phyloP scores from a whole-genome alignment of 2,329 filamentous ascomycete species.

The Phaeosphaeria sp. region DNA sequence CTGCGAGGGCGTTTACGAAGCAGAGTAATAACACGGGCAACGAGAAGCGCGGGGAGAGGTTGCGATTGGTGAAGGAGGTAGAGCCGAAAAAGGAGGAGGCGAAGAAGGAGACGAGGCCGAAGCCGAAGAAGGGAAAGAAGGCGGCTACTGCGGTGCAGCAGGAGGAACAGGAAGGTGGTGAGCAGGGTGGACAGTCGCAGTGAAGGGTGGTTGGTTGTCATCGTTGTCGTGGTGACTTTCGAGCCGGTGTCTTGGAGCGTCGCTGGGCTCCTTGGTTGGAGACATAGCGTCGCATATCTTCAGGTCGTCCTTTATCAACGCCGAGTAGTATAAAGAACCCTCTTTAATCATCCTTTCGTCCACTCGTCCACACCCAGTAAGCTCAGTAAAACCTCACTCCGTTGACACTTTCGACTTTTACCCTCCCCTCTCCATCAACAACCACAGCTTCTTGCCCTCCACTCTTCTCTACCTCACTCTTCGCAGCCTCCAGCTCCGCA shows the following conservation, averaged over 20 bases:
- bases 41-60: constrained; percentile 16
- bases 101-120: neutral
- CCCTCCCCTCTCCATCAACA: constrained; percentile 23
- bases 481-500: constrained; percentile 14
- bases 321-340: neutral
- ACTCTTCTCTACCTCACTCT: constrained; percentile 27
- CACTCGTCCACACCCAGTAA: neutral
- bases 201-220: neutral
- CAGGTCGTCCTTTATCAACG: neutral
- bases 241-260: neutral
- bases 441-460: constrained; percentile 22
- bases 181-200: no score
- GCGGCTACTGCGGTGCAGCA: neutral
- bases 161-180: neutral
- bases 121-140: neutral
- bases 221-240: neutral
- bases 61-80: constrained; percentile 11
- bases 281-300: neutral
- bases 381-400: constrained; percentile 42
- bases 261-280: neutral
- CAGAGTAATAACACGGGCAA: constrained; percentile 33
- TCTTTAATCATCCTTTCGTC: neutral
- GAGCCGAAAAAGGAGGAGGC: constrained; percentile 1
- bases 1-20: constrained; percentile 27
- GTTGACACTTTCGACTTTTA: constrained; percentile 38